Conservation (phyloP, 129 eudicot species). For the Ambrosia artemisiifolia region DNA sequence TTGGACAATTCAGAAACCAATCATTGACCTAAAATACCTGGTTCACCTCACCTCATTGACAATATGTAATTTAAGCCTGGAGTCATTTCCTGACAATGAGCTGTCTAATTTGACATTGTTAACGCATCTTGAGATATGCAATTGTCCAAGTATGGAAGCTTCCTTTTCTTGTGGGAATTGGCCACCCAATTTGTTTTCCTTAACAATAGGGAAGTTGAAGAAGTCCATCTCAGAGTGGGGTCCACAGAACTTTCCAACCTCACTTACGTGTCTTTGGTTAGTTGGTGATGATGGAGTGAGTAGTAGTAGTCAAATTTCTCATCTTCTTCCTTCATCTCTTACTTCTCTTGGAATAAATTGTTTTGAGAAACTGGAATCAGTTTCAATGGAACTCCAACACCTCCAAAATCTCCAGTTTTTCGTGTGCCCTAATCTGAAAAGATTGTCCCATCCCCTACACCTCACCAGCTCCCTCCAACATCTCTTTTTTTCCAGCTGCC, state of each 20-base stretch:
- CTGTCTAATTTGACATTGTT: conserved; percentile 1
- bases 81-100: conserved; percentile 17
- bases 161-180: conserved; percentile 12
- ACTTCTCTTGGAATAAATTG: not conserved
- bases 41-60: not conserved
- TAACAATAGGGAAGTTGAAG: conserved; percentile 10
- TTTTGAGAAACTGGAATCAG: not conserved
- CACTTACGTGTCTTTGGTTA: not conserved
- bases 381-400: conserved; percentile 3
- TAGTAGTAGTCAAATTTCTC: not conserved
- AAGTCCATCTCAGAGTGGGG: conserved; percentile 18
- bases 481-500: not conserved
- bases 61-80: not conserved
- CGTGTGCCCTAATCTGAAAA: not conserved
- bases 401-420: not conserved
- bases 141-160: conserved; percentile 14
- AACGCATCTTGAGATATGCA: not conserved
- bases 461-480: not conserved
- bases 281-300: conserved; percentile 10
- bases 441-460: not conserved
- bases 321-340: conserved; percentile 21
- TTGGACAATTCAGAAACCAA: conserved; percentile 6
- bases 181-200: conserved; percentile 15
- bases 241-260: not conserved
- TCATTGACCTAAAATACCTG: not conserved